phyloP scores from a whole-genome alignment of 2,329 filamentous ascomycete genomes.

The Eutypella sp. region DNA sequence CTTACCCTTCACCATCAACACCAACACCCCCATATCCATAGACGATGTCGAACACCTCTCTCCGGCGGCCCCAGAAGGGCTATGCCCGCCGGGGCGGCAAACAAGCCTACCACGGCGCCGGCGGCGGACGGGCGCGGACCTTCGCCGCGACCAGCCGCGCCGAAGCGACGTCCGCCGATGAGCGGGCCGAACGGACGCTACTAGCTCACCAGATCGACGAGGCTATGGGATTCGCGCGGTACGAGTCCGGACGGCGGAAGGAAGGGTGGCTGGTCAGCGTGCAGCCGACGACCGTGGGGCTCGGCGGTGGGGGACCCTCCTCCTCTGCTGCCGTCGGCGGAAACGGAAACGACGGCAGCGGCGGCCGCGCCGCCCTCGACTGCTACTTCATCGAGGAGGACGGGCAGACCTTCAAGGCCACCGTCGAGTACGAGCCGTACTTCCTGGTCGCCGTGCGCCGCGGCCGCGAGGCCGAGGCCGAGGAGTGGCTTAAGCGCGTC shows the following conservation, averaged over 20 bases:
- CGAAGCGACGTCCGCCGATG: slow-evolving; percentile 86
- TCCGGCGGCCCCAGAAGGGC: slow-evolving; percentile 59
- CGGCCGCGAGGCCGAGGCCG: slow-evolving; percentile 85
- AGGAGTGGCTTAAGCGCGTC: slow-evolving; percentile 86
- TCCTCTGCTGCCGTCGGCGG: no score
- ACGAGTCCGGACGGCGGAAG: slow-evolving; percentile 75
- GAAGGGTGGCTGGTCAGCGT: slow-evolving; percentile 95
- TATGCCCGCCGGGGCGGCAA: slow-evolving; percentile 65
- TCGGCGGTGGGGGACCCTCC: no score
- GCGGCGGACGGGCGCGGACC: slow-evolving; percentile 59
- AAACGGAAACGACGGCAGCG: slow-evolving; percentile 30
- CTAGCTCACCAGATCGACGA: slow-evolving; percentile 90
- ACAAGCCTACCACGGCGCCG: slow-evolving; percentile 61
- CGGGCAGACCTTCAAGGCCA: slow-evolving; percentile 88
- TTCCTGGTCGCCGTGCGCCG: slow-evolving; percentile 88
- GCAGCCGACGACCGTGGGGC: slow-evolving; percentile 70
- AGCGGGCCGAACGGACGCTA: slow-evolving; percentile 80
- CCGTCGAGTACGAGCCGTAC: slow-evolving; percentile 93
- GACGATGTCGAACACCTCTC: slow-evolving; percentile 55
- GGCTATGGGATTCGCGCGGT: slow-evolving; percentile 86
- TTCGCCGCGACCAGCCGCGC: slow-evolving; percentile 71
- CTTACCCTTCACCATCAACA: no score
- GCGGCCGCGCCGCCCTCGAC: slow-evolving; percentile 76
- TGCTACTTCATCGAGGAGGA: slow-evolving; percentile 96
- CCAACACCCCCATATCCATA: slow-evolving; percentile 2